Evolutionary conservation across 2,329 filamentous ascomycete species (phyloP).

Genomic region (Alternaria gansuensis): DNA sequence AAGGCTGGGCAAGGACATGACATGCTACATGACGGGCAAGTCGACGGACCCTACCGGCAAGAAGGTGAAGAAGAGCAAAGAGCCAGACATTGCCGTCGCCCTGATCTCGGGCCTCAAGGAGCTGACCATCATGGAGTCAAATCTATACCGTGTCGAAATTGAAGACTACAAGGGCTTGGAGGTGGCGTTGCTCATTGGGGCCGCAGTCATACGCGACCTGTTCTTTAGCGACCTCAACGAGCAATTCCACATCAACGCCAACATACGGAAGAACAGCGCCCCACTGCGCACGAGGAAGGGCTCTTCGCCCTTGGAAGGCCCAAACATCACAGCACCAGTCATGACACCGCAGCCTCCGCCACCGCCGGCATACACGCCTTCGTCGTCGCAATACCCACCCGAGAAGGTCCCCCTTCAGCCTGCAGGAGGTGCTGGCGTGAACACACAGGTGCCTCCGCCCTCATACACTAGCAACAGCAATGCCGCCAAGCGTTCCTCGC

Average conservation of each 20-base stretch:
- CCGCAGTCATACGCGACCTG: constrained; percentile 68
- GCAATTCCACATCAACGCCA: constrained; percentile 74
- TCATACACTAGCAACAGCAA: constrained; percentile 24
- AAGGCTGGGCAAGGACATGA: constrained; percentile 84
- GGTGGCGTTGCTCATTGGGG: constrained; percentile 73
- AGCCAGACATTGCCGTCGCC: constrained; percentile 95
- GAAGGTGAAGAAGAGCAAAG: constrained; percentile 73
- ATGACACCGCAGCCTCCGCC: constrained; percentile 46
- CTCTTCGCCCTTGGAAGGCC: constrained; percentile 44
- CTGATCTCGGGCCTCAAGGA: constrained; percentile 77
- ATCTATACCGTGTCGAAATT: constrained; percentile 86
- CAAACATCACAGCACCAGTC: constrained; percentile 42
- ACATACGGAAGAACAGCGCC: constrained; percentile 51
- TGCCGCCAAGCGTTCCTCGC: constrained; percentile 40
- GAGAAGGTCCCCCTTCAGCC: constrained; percentile 33
- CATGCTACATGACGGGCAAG: constrained; percentile 84
- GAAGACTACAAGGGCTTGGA: constrained; percentile 95
- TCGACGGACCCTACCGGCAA: constrained; percentile 71
- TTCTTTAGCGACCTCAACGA: constrained; percentile 73
- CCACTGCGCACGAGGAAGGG: constrained; percentile 47
- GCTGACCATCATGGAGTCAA: constrained; percentile 91
- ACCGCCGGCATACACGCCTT: constrained; percentile 35
- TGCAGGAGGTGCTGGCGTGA: constrained; percentile 27
- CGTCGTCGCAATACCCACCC: constrained; percentile 33
- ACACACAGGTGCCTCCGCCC: constrained; percentile 30